Base-by-base conservation (phyloP, 2,329 filamentous ascomycete species). In the Salinomyces thailandicus region DNA sequence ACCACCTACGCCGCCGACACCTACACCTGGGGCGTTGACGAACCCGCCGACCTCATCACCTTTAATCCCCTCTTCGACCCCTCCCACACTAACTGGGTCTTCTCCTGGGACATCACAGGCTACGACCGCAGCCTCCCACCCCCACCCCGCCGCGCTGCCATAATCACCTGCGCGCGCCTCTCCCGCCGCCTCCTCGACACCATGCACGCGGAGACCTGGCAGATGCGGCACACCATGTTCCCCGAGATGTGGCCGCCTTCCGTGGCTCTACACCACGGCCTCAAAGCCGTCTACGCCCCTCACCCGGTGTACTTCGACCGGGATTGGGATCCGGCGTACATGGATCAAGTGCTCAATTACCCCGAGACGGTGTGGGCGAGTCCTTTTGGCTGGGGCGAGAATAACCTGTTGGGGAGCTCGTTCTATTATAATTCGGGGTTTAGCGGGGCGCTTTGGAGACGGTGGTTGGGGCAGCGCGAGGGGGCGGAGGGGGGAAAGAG, bases 61-160 rank as follows among this genome's bases (percentile, higher is more conserved):
- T 75, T 87, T 46, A 76, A 80, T 19, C 83, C 83, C n/a, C 81
- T 87, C 43, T 86, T 87, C 62, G 78, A 87, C 52, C 77, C 80
- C 0, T 66, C 74, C 28, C 69, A 72, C 49, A 85, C 81, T 35
- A 77, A 76, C 48, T 87, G 83, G 82, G 72, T 83, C 18, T 78
- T 81, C 54, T 68, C 68, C 33, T 67, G 76, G 47, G 76, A 83
- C 45, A 67, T 82, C 16, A 81, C 77, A 62, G 78, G 78, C 27
- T 85, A 81, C 61, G 63, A 69, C 41, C 64, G 64, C 39, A 55
- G 64, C 31, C 57, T 68, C 15, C 62, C 62, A 3, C 68, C 77
- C 30, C 72, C 82, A 1, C 81, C 82, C 9, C 76, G 82, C 36
- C 75, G 83, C 40, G 76, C 78, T 8, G 81, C 81, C n/a, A 82